phyloP scores from a whole-genome alignment of 768 basidiomycete genomes.

The Termitomyces bulborhizus region DNA sequence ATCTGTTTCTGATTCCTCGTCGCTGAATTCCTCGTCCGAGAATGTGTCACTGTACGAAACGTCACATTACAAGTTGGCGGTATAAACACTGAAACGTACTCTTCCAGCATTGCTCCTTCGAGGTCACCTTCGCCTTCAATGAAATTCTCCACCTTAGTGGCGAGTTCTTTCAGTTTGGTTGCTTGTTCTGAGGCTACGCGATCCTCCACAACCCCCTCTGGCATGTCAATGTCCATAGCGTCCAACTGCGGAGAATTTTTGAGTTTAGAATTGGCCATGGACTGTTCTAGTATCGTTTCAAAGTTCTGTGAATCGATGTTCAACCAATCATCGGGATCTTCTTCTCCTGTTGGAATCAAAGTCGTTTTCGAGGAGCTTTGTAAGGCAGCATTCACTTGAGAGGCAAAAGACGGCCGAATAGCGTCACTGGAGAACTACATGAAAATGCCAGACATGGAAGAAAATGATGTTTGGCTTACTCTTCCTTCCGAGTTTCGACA shows the following conservation, averaged over 20 bases:
- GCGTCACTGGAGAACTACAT: slow-evolving; percentile 19
- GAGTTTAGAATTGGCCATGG: slow-evolving; percentile 19
- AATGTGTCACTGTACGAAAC: slow-evolving; percentile 46
- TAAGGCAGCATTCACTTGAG: slow-evolving; percentile 3
- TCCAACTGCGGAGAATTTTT: slow-evolving; percentile 13
- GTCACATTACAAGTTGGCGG: slow-evolving; percentile 1
- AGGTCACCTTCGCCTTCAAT: slow-evolving; percentile 86
- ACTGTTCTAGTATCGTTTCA: slow-evolving; percentile 61
- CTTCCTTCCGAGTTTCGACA: slow-evolving; percentile 50
- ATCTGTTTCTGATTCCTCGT: slow-evolving; percentile 47
- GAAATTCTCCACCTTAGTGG: slow-evolving; percentile 83
- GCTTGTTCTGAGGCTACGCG: slow-evolving; percentile 60
- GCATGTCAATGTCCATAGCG: slow-evolving; percentile 45
- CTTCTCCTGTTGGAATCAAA: slow-evolving; percentile 5
- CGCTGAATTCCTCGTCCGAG: slow-evolving; percentile 61
- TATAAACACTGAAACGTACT: slow-evolving; percentile 41
- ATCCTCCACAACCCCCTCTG: slow-evolving; percentile 35
- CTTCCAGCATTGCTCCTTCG: slow-evolving; percentile 85
- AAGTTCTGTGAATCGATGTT: slow-evolving; percentile 69
- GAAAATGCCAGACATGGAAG: neutral
- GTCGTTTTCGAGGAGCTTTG: neutral
- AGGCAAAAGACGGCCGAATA: slow-evolving; percentile 3
- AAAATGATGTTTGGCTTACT: slow-evolving; percentile 35
- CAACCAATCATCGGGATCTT: slow-evolving; percentile 71
- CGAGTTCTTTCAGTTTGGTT: slow-evolving; percentile 64